Conservation (phyloP, 1,284 basidiomycete genomes). For the Polyporus tsugae region DNA sequence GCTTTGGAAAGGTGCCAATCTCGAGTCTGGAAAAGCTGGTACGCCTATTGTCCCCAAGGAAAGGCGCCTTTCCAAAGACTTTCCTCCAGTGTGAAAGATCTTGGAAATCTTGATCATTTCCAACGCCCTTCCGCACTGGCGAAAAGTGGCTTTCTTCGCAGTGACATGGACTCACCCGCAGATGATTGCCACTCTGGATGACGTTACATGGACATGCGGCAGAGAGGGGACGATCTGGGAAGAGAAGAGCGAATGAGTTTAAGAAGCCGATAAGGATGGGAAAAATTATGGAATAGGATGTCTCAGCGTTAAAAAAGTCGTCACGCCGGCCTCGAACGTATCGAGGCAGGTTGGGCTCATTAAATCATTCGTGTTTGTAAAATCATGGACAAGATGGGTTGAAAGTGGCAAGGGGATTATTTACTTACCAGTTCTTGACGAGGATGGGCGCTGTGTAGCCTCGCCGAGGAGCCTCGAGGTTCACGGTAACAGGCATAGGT, state of each 20-base stretch:
- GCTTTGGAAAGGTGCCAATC: too few relatives aligned
- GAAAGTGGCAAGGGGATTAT: too few relatives aligned
- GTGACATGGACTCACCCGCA: slow-evolving; percentile 10
- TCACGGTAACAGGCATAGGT: neutral
- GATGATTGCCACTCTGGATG: slow-evolving; percentile 3
- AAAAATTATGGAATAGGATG: slow-evolving; percentile 11
- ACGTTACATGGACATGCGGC: neutral
- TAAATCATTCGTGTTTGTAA: slow-evolving; percentile 38
- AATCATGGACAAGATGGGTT: slow-evolving; percentile 34
- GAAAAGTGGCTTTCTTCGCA: too few relatives aligned
- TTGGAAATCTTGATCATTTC: too few relatives aligned
- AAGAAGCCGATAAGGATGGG: slow-evolving; percentile 1
- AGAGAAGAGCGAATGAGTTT: slow-evolving; percentile 9
- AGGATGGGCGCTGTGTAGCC: neutral
- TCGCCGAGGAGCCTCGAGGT: neutral
- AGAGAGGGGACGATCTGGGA: slow-evolving; percentile 7
- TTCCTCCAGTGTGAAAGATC: too few relatives aligned
- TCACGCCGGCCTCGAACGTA: slow-evolving; percentile 35
- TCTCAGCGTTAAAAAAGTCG: slow-evolving; percentile 38
- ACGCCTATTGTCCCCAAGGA: too few relatives aligned
- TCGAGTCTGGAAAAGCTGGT: too few relatives aligned
- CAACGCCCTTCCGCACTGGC: too few relatives aligned
- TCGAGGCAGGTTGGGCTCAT: slow-evolving; percentile 40
- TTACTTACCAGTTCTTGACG: slow-evolving; percentile 11
- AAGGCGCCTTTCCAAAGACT: too few relatives aligned